Base-by-base conservation (phyloP, 2,329 filamentous ascomycete genomes). In the Neobulgaria alba region DNA sequence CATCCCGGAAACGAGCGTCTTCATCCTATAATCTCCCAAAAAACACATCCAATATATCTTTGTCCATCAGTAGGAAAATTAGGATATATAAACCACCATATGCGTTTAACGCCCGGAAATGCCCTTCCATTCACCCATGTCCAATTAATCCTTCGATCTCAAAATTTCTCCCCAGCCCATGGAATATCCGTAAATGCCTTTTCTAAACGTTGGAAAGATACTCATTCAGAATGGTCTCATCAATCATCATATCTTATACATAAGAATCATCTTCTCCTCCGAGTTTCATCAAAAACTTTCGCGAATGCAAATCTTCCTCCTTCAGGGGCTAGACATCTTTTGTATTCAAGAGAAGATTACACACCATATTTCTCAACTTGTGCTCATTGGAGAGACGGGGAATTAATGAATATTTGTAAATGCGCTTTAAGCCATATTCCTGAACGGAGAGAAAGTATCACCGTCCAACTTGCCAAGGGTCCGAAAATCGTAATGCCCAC, bases 331-430 rank as follows among this genome's bases (percentile, higher is more conserved):
- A 69, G 76, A 2, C 62, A 76, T 40, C 63, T 80, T 2, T 65
- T 80, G 2, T 79, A 74, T 58, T 73, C 68, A 20, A 67, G 72
- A 42, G 70, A 75, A 38, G 75, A 79, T 51, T 79, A 77, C 58
- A 69, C 64, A 39, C 76, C 76, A 0, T 80, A 73, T 55, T 80
- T 80, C 58, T 76, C 72, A 9, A 71, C 69, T 1, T 81, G 76
- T 49, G 66, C 72, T 2, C 76, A 81, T 55, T 81, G 76, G 76
- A 66, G 68, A 14, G 72, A 79, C 46, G 76, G 76, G 14, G 64
- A 75, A 26, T 61, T 81, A 12, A 78, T 77, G 64, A 65, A 69
- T 12, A 61, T 73, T 23, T 75, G 73, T 50, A 80, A 80, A 59
- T 81, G 76, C 53, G 74, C 75, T 3, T 60, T 80, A 9, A 61